These are phyloP conservation scores for Anaeromyces robustus DNA, from an alignment of 192 early-diverging fungal species.

Conservation along the genomic window DNA sequence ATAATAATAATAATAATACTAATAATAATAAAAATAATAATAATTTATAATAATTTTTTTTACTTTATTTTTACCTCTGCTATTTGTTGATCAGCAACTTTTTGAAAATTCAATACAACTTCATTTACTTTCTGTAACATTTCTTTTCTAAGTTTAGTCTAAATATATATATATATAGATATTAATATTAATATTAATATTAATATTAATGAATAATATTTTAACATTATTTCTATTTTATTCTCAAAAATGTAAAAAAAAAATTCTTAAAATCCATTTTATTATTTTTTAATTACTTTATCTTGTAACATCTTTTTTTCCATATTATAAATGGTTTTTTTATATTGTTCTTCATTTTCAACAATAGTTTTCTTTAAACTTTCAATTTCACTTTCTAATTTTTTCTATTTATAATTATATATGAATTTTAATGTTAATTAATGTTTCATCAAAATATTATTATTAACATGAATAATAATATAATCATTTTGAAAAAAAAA, in stretches of 20 bases:
- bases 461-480: too few relatives aligned
- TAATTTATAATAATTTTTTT: too few relatives aligned
- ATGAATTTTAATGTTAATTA: too few relatives aligned
- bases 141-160: slow-evolving; percentile 36
- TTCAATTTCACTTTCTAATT: slow-evolving; percentile 25
- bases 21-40: background rate
- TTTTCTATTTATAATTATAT: slow-evolving; percentile 15
- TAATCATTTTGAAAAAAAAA: too few relatives aligned
- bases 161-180: background rate
- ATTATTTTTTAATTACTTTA: slow-evolving; percentile 17
- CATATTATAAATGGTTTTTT: slow-evolving; percentile 31
- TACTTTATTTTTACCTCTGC: slow-evolving; percentile 18
- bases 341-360: slow-evolving; percentile 27
- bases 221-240: too few relatives aligned
- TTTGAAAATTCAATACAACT: slow-evolving; percentile 31
- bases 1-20: slow-evolving; percentile 2
- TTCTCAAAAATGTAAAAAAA: too few relatives aligned
- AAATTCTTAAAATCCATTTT: too few relatives aligned
- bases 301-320: slow-evolving; percentile 45
- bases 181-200: too few relatives aligned
- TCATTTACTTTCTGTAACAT: slow-evolving; percentile 47
- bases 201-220: too few relatives aligned
- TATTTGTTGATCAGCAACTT: slow-evolving; percentile 48
- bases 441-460: too few relatives aligned
- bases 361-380: slow-evolving; percentile 17